Evolutionary conservation across 345 rosid genomes (phyloP).

Genomic region (Erucastrum elatum): DNA sequence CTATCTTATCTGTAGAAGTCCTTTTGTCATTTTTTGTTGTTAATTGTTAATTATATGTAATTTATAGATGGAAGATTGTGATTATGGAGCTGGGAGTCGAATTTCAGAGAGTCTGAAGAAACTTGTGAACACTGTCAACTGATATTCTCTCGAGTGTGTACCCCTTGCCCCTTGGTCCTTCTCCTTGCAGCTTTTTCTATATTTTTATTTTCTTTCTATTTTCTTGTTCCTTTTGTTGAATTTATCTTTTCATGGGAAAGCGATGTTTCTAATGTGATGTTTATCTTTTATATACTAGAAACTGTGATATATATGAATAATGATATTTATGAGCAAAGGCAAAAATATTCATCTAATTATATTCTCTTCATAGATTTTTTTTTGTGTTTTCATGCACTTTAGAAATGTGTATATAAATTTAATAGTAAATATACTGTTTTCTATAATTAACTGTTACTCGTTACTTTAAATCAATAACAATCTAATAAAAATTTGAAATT

Average conservation of each 20-base stretch:
- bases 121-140: constrained; percentile 24
- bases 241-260: background rate
- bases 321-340: background rate
- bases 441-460: background rate
- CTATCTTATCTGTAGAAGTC: background rate
- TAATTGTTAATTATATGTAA: background rate
- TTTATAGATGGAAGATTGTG: constrained; percentile 35
- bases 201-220: background rate
- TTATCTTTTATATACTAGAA: background rate
- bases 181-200: background rate
- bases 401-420: background rate
- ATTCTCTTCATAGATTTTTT: background rate
- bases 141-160: background rate
- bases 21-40: background rate
- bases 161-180: background rate
- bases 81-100: constrained; percentile 18
- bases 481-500: background rate
- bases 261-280: constrained; percentile 19
- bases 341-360: background rate
- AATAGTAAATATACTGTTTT: background rate
- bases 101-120: constrained; percentile 27
- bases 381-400: background rate
- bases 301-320: background rate
- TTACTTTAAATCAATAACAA: background rate
- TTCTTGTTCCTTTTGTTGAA: background rate